Conservation (phyloP, 2,329 filamentous ascomycete genomes). For the Stagonosporopsis chrysanthemi region DNA sequence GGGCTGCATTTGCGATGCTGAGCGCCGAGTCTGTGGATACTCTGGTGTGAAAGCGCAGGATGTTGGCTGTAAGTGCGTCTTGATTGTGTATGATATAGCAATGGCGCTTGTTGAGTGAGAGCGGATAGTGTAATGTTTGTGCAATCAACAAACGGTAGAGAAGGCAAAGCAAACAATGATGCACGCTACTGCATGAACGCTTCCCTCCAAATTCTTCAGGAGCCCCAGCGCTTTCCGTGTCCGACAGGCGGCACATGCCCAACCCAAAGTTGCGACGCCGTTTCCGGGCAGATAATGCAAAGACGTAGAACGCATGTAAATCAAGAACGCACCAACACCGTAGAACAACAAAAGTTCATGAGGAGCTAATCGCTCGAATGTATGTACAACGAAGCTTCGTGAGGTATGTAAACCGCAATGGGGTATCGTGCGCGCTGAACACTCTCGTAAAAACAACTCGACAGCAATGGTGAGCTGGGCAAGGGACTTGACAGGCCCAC, state of each 20-base stretch:
- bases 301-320: not conserved
- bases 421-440: slow-evolving; percentile 20
- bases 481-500: not conserved
- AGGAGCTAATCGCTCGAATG: not conserved
- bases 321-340: not conserved
- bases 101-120: not conserved
- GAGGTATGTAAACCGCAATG: slow-evolving; percentile 10
- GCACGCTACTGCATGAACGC: too few species aligned
- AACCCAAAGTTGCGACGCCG: not conserved
- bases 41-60: not conserved
- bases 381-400: slow-evolving; percentile 15
- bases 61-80: not conserved
- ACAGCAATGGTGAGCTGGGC: not conserved
- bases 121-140: not conserved
- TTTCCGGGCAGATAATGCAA: not conserved
- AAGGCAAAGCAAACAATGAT: not conserved
- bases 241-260: not conserved
- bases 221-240: not conserved
- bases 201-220: not conserved
- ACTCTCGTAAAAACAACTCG: slow-evolving; percentile 15
- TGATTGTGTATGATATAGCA: not conserved
- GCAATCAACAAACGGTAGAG: not conserved
- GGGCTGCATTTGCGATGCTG: not conserved
- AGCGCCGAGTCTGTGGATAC: not conserved
- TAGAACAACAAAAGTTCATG: not conserved